Evolutionary conservation across 1,284 basidiomycete species (phyloP).

Genomic region (Cryptococcus floricola): DNA sequence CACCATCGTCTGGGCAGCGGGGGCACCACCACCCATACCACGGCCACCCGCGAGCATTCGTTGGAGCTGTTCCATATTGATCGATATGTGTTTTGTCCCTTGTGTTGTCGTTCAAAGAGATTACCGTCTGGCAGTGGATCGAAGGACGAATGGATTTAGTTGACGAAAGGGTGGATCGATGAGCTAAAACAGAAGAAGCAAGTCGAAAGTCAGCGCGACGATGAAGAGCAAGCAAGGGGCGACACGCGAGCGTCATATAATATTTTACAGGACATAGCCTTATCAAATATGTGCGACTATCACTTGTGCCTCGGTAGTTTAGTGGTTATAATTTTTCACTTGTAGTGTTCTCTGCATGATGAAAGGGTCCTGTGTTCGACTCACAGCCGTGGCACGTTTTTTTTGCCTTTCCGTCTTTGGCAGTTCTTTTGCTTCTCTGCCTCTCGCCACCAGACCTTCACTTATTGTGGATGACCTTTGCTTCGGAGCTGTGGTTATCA

Average conservation of each 20-base stretch:
- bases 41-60: constrained; percentile 12
- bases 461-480: background rate
- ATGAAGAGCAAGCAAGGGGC: background rate
- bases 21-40: constrained; percentile 13
- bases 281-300: background rate
- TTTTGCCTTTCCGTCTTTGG: background rate
- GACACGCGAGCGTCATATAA: constrained; percentile 1
- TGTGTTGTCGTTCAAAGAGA: background rate
- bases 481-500: too few relatives aligned
- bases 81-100: background rate
- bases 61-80: constrained; percentile 10
- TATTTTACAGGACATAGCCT: too few relatives aligned
- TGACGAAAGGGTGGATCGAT: background rate
- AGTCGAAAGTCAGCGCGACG: background rate
- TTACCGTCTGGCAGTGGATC: background rate
- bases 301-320: constrained; percentile 14
- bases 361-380: constrained; percentile 21
- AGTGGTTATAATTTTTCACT: constrained; percentile 25
- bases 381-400: constrained; percentile 13
- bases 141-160: background rate
- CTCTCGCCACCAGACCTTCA: background rate
- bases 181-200: background rate
- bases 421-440: background rate
- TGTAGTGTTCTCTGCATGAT: constrained; percentile 12
- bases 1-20: constrained; percentile 38